Evolutionary conservation across 2,329 filamentous ascomycete genomes (phyloP).

Genomic region (Trichophyton simii): DNA sequence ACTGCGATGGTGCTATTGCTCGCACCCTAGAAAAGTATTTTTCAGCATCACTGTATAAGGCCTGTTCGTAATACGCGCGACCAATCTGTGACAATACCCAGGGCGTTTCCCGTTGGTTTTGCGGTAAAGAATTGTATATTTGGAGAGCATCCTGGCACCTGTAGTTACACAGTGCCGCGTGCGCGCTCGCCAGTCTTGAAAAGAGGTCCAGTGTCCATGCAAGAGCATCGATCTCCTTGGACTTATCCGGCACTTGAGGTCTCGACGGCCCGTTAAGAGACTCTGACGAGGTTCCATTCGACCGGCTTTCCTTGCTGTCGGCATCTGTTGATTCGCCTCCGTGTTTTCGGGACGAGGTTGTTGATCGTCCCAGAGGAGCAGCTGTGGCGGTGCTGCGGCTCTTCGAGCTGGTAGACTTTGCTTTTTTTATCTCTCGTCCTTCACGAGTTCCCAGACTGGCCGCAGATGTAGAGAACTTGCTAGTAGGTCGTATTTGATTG

Average conservation of each 20-base stretch:
- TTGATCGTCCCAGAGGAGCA: slow-evolving; percentile 69
- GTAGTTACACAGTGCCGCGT: slow-evolving; percentile 65
- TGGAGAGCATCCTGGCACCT: slow-evolving; percentile 66
- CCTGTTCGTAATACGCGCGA: slow-evolving; percentile 81
- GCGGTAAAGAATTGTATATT: slow-evolving; percentile 57
- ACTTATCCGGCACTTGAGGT: slow-evolving; percentile 37
- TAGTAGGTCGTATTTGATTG: slow-evolving; percentile 54
- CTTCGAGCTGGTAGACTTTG: slow-evolving; percentile 60
- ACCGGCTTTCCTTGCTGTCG: slow-evolving; percentile 50
- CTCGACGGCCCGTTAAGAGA: slow-evolving; percentile 20
- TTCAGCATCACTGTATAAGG: slow-evolving; percentile 73
- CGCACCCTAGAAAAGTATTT: slow-evolving; percentile 72
- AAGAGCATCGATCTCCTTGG: slow-evolving; percentile 62
- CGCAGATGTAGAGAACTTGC: slow-evolving; percentile 48
- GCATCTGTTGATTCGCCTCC: slow-evolving; percentile 50
- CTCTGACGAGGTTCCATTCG: slow-evolving; percentile 17
- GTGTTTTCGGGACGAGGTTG: slow-evolving; percentile 80
- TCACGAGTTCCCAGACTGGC: slow-evolving; percentile 48
- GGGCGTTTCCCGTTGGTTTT: slow-evolving; percentile 71
- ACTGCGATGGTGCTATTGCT: slow-evolving; percentile 63
- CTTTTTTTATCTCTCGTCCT: slow-evolving; percentile 68
- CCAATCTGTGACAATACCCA: slow-evolving; percentile 90
- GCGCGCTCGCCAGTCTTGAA: slow-evolving; percentile 68
- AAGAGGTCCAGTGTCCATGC: slow-evolving; percentile 67
- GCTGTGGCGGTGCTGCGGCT: slow-evolving; percentile 53